Evolutionary conservation across 1,139 yeast genomes (phyloP), one percentile per base, ranked within the genome.

Genomic region (Hemisphaericaspora subhashii): DNA sequence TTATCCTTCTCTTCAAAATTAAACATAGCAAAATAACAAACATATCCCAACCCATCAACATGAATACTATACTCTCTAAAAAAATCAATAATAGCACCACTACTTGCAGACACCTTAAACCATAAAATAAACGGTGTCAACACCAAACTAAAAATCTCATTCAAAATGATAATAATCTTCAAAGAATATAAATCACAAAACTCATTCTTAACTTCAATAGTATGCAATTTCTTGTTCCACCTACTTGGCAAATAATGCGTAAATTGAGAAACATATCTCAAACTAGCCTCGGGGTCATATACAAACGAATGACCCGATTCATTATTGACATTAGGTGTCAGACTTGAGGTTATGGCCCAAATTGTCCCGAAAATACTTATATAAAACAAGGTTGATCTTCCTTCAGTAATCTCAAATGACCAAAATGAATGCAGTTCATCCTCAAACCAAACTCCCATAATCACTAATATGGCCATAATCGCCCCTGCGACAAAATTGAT

Each of bases 41-140:
- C 95, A 54, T 90, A 86, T 0, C 98, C 99, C 33, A 92, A 67
- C 0, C 97, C 98, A 63, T 90, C 98, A 35, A 90, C 88, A 58
- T 90, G 94, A 10, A 89, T 81, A 9, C 95, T 82, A 50, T 79
- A 84, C 45, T 92, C 97, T 41, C 98, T 65, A 60, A 90, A 87
- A 54, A 92, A 92, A 56, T 92, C 98, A 27, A 92, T 78, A 31
- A 92, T 84, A 26, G 79, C 71, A 24, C 87, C 90, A 12, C 92
- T 72, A 35, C 79, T 74, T 36, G 73, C 73, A 11, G 96, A 88
- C 21, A 92, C 67, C 22, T 88, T 80, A 56, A 84, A 82, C 87
- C 96, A 89, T 15, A 92, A 66, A 12, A 94, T 78, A 46, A 88
- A 86, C 1, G 98, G 99, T 0, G 96, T 84, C 46, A 90, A 63